Base-by-base conservation (phyloP, 75 land plant species). In the Chamaecyparis obtusa region DNA sequence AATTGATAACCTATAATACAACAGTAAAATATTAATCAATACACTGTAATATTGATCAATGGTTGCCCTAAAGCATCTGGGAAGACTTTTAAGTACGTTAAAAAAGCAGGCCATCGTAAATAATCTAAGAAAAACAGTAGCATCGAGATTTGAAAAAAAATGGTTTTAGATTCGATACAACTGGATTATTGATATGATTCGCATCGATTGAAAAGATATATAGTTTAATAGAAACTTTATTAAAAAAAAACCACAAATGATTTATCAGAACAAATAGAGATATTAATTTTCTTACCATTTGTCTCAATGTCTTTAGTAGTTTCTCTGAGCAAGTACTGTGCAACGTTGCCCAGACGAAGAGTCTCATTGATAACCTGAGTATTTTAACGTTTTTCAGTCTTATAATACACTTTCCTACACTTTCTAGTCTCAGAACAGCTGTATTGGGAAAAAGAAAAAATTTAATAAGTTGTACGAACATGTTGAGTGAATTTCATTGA, bases 401-500 rank as follows among this genome's bases (percentile, higher is more conserved):
- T 27, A 27, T 81, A 9, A 41, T 9, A 41, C 21, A 5, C 9
- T 9, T 81, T 24, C 55, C 10, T 9, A 41, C 21, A 5, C 9
- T 9, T 81, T 24, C 55, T 27, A 41, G 41, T 44, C 46, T 44
- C 0, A 44, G 6, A 46, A 46, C 9, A 9, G 9, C 2, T 0
- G 3, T 5, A 0, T 17, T 39, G 27, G 1, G 3, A 8, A 41
- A 16, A 41, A 6, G 5, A 36, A 76, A 37, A 5, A 36, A 3
- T 15, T 5, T 7, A 9, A 35, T 13, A 36, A 24, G 0, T 24
- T 43, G 0, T 27, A n/a, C 83, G 0, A 46, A 81, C 83, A 4
- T 32, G n/a, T 81, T 81, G 33, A 11, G 83, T 81, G 32, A 81
- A 81, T 81, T 81, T 81, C 83, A 81, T 81, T n/a, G 54, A 43